Conservation (phyloP, 176 grass and related monocot genomes). For the Rhynchospora tenuis region DNA sequence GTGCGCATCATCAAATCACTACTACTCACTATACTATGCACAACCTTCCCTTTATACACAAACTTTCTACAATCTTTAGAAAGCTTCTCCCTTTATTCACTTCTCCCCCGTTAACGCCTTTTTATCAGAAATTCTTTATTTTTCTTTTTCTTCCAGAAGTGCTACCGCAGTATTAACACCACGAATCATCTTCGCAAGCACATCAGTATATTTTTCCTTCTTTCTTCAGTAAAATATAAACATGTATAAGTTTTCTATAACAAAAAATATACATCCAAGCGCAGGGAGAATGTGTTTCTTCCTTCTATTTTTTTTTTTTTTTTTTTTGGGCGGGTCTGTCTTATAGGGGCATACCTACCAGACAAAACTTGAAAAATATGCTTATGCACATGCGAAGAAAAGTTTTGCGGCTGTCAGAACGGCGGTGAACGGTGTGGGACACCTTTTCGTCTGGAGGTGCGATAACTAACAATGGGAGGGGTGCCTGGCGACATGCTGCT, state of each 20-base stretch:
- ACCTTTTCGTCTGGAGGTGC: constrained; percentile 39
- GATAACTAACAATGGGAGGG: constrained; percentile 39
- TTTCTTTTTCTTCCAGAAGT: background rate
- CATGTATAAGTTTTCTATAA: background rate
- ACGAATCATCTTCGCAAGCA: background rate
- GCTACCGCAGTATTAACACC: background rate
- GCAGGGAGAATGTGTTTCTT: background rate
- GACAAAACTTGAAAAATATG: background rate
- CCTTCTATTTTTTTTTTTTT: background rate
- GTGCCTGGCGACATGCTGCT: constrained; percentile 32
- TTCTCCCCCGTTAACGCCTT: background rate
- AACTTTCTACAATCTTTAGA: constrained; percentile 8
- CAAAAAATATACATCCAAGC: background rate
- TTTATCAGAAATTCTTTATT: background rate
- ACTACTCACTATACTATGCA: background rate
- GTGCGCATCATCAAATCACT: constrained; percentile 10
- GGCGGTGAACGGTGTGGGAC: constrained; percentile 40
- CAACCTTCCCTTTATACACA: constrained; percentile 21
- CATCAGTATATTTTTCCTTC: background rate
- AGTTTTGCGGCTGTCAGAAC: constrained; percentile 14
- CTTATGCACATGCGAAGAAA: background rate
- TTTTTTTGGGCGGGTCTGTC: background rate
- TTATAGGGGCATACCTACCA: background rate
- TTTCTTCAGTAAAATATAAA: background rate
- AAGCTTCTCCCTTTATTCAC: constrained; percentile 18